Percentiles rank a stretch among this genome's conserved stretches.
Evolutionary conservation across 345 rosid genomes (phyloP).

Genomic region (Geranium brycei): DNA sequence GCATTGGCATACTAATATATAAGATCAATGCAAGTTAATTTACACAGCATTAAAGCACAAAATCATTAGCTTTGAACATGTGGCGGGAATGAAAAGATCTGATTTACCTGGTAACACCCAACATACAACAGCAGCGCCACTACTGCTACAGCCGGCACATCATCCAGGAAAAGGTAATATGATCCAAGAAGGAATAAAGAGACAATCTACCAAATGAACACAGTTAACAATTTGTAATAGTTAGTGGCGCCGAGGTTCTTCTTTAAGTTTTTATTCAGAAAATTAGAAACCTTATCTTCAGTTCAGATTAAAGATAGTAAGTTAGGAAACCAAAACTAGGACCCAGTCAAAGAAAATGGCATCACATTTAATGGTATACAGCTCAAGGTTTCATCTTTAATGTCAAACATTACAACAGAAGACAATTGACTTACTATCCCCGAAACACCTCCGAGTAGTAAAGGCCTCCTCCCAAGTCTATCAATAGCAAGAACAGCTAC

Average conservation of each 20-base stretch:
- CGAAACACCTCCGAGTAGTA: conserved; percentile 78
- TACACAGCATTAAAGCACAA: no score
- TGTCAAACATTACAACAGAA: conserved; percentile 8
- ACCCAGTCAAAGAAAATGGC: not conserved
- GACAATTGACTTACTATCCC: conserved; percentile 52
- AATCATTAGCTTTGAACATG: not conserved
- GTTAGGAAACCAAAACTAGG: not conserved
- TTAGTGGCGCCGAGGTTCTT: not conserved
- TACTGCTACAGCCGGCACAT: conserved; percentile 57
- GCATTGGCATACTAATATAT: no score
- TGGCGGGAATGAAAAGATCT: not conserved
- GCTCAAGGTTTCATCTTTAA: conserved; percentile 10
- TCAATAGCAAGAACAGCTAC: conserved; percentile 71
- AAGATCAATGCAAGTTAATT: no score
- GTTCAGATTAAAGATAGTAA: no score
- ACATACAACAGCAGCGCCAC: conserved; percentile 72
- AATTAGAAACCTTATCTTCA: no score
- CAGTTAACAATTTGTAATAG: conserved; percentile 9
- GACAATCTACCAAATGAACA: conserved; percentile 39
- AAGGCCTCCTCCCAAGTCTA: conserved; percentile 88
- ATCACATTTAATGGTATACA: not conserved
- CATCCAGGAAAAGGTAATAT: conserved; percentile 64
- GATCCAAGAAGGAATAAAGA: conserved; percentile 85
- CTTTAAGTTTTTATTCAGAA: no score
- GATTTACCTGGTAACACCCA: conserved; percentile 91